These are phyloP conservation scores for Tripidium arundinaceum DNA, from an alignment of 202 grass and related monocot species.

Conservation along the genomic window DNA sequence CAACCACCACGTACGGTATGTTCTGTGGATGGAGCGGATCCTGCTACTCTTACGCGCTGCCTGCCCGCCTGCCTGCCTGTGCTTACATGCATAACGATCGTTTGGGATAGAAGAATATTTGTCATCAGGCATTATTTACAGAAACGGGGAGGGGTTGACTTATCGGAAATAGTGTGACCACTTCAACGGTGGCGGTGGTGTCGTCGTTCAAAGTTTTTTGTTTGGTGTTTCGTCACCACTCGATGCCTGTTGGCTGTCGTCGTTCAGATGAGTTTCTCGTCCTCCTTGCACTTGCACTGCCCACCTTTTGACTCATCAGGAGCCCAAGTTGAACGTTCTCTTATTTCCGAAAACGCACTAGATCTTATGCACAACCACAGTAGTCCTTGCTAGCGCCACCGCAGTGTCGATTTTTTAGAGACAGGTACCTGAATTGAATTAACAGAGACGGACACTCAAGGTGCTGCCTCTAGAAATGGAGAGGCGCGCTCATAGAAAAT, in stretches of 20 bases:
- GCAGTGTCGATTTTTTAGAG: too few species aligned
- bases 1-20: background rate
- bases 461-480: too few species aligned
- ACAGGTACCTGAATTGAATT: too few species aligned
- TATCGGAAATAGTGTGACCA: slow-evolving; percentile 42
- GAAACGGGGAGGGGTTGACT: slow-evolving; percentile 19
- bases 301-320: background rate
- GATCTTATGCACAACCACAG: background rate
- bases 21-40: slow-evolving; percentile 29
- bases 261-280: background rate
- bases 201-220: background rate
- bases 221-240: slow-evolving; percentile 3
- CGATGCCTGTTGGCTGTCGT: background rate
- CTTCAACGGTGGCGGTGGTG: background rate
- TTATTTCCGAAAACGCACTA: background rate
- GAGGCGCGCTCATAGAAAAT: too few species aligned
- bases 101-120: background rate
- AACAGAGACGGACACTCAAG: too few species aligned
- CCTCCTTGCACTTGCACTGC: background rate
- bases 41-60: background rate
- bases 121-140: slow-evolving; percentile 34
- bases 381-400: background rate
- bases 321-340: background rate
- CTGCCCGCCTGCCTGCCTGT: too few species aligned
- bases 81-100: background rate